Percentiles rank a stretch among this genome's conserved stretches.
Evolutionary conservation across 768 basidiomycete species (phyloP).

Genomic region (Amyloporia xantha): DNA sequence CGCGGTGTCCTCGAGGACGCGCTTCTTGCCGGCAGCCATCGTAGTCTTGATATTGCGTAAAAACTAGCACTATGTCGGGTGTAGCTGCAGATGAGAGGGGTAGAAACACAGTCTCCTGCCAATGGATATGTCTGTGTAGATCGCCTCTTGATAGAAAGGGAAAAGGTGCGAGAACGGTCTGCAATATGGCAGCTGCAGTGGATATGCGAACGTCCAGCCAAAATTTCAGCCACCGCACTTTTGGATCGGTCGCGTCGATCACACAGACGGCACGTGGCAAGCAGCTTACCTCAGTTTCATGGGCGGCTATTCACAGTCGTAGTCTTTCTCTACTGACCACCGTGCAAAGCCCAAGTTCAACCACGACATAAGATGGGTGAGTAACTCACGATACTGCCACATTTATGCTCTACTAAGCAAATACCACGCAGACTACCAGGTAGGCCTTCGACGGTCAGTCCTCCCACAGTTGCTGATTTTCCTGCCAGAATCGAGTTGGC

Average conservation of each 20-base stretch:
- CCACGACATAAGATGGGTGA: conserved; percentile 7
- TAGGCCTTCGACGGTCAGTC: conserved; percentile 24
- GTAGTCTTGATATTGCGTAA: not conserved
- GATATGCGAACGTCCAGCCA: too few species aligned
- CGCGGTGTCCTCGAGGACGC: conserved; percentile 45
- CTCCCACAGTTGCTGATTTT: not conserved
- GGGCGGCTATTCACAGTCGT: too few species aligned
- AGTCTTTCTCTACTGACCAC: too few species aligned
- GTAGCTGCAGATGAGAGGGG: not conserved
- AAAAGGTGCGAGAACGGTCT: too few species aligned
- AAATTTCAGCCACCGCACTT: conserved; percentile 6
- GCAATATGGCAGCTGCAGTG: too few species aligned
- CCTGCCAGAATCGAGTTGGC: conserved; percentile 82
- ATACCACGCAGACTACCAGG: conserved; percentile 57
- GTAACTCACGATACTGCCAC: conserved; percentile 14
- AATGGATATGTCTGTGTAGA: not conserved
- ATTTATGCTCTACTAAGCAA: not conserved
- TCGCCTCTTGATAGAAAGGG: too few species aligned
- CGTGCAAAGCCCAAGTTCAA: not conserved
- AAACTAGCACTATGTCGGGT: too few species aligned
- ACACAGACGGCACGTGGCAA: not conserved
- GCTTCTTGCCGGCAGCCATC: conserved; percentile 51
- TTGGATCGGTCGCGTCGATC: not conserved
- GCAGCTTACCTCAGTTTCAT: too few species aligned
- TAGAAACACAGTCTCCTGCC: not conserved